Percentiles rank a stretch among this genome's conserved stretches.
Evolutionary conservation across 805 yeast species (phyloP).

Genomic region (Saturnispora serradocipensis): DNA sequence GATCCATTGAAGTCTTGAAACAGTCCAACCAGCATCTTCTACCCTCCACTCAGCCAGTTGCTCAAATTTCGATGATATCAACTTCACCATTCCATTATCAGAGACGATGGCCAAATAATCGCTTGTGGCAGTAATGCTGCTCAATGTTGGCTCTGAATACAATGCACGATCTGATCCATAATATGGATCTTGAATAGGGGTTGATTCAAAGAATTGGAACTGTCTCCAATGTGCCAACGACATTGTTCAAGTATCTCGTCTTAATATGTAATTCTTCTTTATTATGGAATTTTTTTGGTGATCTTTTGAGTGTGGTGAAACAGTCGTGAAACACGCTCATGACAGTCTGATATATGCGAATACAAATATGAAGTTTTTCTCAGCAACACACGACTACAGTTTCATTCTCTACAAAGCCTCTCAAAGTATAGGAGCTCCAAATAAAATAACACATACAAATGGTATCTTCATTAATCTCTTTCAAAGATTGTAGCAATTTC

Average conservation of each 20-base stretch:
- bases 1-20: constrained; percentile 40
- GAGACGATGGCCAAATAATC: constrained; percentile 54
- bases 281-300: background rate
- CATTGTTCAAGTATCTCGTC: constrained; percentile 13
- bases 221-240: constrained; percentile 41
- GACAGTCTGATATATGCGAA: background rate
- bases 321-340: constrained; percentile 5
- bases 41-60: constrained; percentile 48
- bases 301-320: background rate
- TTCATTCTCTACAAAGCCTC: background rate
- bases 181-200: constrained; percentile 80
- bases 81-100: constrained; percentile 41
- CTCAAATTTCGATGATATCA: constrained; percentile 43
- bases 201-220: constrained; percentile 74
- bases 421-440: no score
- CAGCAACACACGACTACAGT: no score
- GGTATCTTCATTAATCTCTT: background rate
- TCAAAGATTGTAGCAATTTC: background rate
- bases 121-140: constrained; percentile 52
- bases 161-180: constrained; percentile 52
- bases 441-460: background rate
- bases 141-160: constrained; percentile 69
- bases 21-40: constrained; percentile 53
- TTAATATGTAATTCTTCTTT: background rate
- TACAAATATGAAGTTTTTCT: background rate